Evolutionary conservation across 2,329 filamentous ascomycete species (phyloP), one percentile per base, ranked within the genome.

Genomic region (Rhynchosporium secalis): DNA sequence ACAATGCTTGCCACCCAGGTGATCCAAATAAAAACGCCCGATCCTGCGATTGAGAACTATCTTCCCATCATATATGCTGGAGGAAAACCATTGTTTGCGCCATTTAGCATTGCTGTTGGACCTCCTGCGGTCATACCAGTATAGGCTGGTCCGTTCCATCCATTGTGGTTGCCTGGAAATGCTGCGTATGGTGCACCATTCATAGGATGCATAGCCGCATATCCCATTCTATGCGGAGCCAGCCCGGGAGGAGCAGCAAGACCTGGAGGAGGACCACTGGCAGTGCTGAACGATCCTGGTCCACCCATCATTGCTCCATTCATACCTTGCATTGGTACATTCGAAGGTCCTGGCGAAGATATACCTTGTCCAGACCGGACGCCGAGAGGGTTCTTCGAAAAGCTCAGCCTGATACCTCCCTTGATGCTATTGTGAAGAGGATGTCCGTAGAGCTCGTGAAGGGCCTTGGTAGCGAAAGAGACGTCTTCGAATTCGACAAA

Each of bases 401-500:
- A 99, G 76, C 92, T 96, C 61, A 99, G 81, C 29, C 95, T 88
- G 71, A 99, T 97, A 40, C 95, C 95, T 6, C 94, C 94, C 75
- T 96, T 97, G 72, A 92, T 85, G 72, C 92, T 96, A 77, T 96
- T 97, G 74, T 93, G 92, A 38, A 98, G 82, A 55, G 85, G 86
- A 56, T 89, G 86, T 0, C 95, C 95, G 72, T 98, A 97, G 1
- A 98, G 82, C 61, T 97, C 92, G 67, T 93, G 86, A 2, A 98
- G 82, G 1, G 93, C 89, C 76, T 95, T 96, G 47, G 94, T 97
- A 0, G 95, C 94, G 72, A 92, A 94, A 1, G 91, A 90, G 10
- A 96, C 83, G 71, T 97, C 93, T 72, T 98, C 94, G 70, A 98
- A 99, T 76, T 99, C 95, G 43, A 99, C 95, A 75, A 98, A 98